These are phyloP conservation scores for Jaltomata sinuosa DNA, from an alignment of 257 asterid species.

Conservation along the genomic window DNA sequence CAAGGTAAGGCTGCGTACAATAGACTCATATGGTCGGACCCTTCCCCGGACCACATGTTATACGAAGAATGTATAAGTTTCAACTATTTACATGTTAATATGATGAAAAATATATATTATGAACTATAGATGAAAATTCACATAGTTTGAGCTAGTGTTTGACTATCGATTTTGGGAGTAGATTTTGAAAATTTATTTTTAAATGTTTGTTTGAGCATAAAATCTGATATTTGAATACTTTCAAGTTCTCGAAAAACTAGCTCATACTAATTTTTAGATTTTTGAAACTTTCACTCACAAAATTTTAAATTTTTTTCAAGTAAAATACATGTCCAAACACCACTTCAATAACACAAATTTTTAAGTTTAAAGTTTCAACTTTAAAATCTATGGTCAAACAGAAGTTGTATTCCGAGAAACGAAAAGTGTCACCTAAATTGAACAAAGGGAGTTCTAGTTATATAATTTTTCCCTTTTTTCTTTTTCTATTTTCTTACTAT, in stretches of 20 bases:
- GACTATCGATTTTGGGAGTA: background rate
- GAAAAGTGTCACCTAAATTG: background rate
- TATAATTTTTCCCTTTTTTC: background rate
- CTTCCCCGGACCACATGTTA: too few relatives aligned
- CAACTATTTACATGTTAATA: background rate
- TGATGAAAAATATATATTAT: background rate
- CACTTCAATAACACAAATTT: background rate
- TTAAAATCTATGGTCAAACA: accelerated
- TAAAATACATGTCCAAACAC: background rate
- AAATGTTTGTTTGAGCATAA: background rate
- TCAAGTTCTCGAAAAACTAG: background rate
- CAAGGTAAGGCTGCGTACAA: too few relatives aligned
- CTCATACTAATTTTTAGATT: too few relatives aligned
- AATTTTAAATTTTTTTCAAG: background rate
- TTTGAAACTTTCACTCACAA: background rate
- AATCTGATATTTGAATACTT: background rate
- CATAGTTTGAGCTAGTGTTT: background rate
- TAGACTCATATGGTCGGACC: too few relatives aligned
- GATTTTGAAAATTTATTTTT: background rate
- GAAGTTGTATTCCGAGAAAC: background rate
- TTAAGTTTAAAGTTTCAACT: background rate
- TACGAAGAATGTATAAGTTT: background rate
- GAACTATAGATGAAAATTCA: background rate
- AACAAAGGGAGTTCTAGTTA: background rate
- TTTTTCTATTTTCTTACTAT: too few relatives aligned